Base-by-base conservation (phyloP, 2,329 filamentous ascomycete genomes). In the Rutstroemia sp. region DNA sequence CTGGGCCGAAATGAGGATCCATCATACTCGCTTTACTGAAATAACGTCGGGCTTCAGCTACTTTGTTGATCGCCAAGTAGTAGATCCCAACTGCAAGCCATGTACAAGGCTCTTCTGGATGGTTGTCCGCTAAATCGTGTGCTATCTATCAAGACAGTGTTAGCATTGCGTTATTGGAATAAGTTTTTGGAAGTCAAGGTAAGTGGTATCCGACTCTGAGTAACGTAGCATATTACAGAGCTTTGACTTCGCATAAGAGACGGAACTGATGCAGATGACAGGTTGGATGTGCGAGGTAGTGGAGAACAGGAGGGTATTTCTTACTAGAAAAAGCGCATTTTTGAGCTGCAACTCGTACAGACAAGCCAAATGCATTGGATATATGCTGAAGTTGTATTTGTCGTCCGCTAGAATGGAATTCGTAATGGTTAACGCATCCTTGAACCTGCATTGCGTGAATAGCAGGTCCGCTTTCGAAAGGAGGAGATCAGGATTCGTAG, bases 21-120 rank as follows among this genome's bases (percentile, higher is more conserved):
- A 99, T 92, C 77, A 97, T 88, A 62, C 89, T 95, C 4, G 95
- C 89, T 73, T 99, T 99, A 67, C 89, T 95, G 72, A 99, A 99
- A 76, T 94, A 99, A 41, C 92, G 84, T 10, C 94, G 84, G 9
- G 95, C 92, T 73, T 99, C 94, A 3, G 94, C 88, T 57, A 99
- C 90, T 67, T 91, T 92, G 64, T 84, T 83, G 53, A 92, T 96
- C 16, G 87, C 79, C 61, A 97, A 85, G 72, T 99, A 99, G 76
- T 97, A 99, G 30, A 92, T 87, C 10, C 91, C 94, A 10, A 99
- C 92, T 0, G 94, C 94, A 25, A 99, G 81, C 86, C 94, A 99
- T 1, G 92, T 88, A 70, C 88, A 90, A 0, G 94, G 87, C 71
- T 97, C 91, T 58, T 94, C 86, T 0, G 94, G 92, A 60, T 96